phyloP scores from a whole-genome alignment of 495 filamentous ascomycete genomes.

The Diplogelasinospora grovesii region DNA sequence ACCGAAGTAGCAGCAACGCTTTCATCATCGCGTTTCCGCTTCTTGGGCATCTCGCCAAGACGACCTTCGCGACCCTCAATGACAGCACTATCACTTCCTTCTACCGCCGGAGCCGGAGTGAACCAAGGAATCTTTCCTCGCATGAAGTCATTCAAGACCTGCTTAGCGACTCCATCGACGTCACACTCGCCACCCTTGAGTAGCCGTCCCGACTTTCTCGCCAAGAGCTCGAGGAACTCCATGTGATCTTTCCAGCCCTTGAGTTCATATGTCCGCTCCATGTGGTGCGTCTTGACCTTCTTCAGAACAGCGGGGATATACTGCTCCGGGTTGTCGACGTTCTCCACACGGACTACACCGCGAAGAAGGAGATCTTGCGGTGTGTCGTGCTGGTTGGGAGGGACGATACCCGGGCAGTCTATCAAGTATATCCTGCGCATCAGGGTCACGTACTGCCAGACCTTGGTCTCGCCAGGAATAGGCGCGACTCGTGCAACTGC shows the following conservation, averaged over 20 bases:
- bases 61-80: constrained; percentile 52
- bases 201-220: constrained; percentile 78
- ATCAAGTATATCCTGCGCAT: constrained; percentile 98
- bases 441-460: constrained; percentile 67
- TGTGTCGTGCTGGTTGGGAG: constrained; percentile 74
- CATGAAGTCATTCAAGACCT: constrained; percentile 91
- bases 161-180: constrained; percentile 87
- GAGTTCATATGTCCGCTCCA: constrained; percentile 89
- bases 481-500: constrained; percentile 92
- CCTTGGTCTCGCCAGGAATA: constrained; percentile 91
- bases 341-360: constrained; percentile 89
- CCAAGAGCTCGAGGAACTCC: constrained; percentile 80
- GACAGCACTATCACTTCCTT: constrained; percentile 46
- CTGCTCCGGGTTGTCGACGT: constrained; percentile 90
- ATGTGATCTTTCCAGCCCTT: constrained; percentile 65
- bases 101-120: constrained; percentile 64
- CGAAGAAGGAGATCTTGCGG: constrained; percentile 85
- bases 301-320: constrained; percentile 81
- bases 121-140: constrained; percentile 95
- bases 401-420: constrained; percentile 93
- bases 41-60: constrained; percentile 53
- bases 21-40: constrained; percentile 48
- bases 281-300: constrained; percentile 74
- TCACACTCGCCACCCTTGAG: constrained; percentile 89
- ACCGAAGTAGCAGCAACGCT: constrained; percentile 28